Evolutionary conservation across 2,329 filamentous ascomycete genomes (phyloP).

Genomic region (Fusarium nisikadoi): DNA sequence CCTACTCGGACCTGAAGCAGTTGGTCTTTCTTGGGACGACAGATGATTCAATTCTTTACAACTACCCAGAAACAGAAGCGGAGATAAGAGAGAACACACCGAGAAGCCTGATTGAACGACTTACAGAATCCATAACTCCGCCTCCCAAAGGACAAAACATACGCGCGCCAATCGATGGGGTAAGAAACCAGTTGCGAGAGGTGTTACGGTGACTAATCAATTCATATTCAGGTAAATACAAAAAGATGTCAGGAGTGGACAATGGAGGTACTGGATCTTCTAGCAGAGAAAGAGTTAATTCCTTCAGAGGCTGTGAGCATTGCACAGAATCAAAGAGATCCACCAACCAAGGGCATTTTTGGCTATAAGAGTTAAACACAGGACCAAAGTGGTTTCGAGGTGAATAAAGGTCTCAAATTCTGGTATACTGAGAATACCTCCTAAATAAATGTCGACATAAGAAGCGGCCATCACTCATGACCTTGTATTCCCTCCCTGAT

Average conservation of each 20-base stretch:
- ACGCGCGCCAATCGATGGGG: neutral
- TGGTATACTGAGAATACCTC: too few species aligned
- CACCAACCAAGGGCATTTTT: neutral
- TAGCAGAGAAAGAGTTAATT: rapidly evolving
- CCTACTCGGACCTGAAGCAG: rapidly evolving
- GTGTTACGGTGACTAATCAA: rapidly evolving
- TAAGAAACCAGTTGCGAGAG: rapidly evolving
- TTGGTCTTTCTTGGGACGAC: neutral
- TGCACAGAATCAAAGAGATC: neutral
- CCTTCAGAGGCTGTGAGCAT: rapidly evolving
- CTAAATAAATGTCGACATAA: too few species aligned
- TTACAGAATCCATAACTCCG: rapidly evolving
- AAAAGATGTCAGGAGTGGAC: neutral
- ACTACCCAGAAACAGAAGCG: rapidly evolving
- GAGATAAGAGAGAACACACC: neutral
- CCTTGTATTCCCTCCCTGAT: rapidly evolving
- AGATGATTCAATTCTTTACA: rapidly evolving
- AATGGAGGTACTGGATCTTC: rapidly evolving
- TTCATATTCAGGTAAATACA: neutral
- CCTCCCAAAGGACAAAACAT: neutral
- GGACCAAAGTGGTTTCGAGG: too few species aligned
- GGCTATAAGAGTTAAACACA: neutral
- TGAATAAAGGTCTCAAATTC: too few species aligned
- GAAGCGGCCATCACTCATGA: neutral
- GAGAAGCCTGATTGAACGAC: rapidly evolving